Conservation (phyloP, 2,329 filamentous ascomycete genomes). For the Colletotrichum spinosum region DNA sequence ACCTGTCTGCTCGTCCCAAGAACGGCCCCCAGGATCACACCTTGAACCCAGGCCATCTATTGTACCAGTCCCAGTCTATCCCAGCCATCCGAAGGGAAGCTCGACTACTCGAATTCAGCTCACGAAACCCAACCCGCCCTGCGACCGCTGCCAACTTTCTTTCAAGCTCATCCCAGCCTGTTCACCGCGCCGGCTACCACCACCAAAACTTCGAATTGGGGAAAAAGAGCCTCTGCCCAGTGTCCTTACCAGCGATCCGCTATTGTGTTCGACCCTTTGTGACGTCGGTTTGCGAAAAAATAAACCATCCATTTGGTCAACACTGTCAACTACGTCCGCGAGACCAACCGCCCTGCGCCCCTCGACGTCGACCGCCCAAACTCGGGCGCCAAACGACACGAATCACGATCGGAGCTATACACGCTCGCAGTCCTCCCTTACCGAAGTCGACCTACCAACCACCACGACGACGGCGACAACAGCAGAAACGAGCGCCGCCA, state of each 20-base stretch:
- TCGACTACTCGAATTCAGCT: neutral
- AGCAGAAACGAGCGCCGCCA: neutral
- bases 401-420: neutral
- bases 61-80: neutral
- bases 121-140: constrained; percentile 27
- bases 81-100: constrained; percentile 7
- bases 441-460: constrained; percentile 3
- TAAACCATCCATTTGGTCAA: no score
- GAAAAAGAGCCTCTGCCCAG: constrained; percentile 3
- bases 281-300: constrained; percentile 33
- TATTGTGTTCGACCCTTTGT: constrained; percentile 12
- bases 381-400: neutral
- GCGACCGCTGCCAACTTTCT: constrained; percentile 35
- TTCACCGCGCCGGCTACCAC: constrained; percentile 10
- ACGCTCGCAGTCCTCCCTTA: neutral
- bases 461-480: neutral
- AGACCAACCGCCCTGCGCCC: constrained; percentile 2
- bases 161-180: constrained; percentile 26
- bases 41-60: constrained; percentile 3
- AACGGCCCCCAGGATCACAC: neutral
- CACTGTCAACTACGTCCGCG: constrained; percentile 3
- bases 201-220: constrained; percentile 21
- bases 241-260: constrained; percentile 14
- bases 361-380: neutral
- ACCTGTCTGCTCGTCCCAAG: constrained; percentile 17